phyloP scores from a whole-genome alignment of 2,329 filamentous ascomycete species.

The Neoarthrinium moseri region DNA sequence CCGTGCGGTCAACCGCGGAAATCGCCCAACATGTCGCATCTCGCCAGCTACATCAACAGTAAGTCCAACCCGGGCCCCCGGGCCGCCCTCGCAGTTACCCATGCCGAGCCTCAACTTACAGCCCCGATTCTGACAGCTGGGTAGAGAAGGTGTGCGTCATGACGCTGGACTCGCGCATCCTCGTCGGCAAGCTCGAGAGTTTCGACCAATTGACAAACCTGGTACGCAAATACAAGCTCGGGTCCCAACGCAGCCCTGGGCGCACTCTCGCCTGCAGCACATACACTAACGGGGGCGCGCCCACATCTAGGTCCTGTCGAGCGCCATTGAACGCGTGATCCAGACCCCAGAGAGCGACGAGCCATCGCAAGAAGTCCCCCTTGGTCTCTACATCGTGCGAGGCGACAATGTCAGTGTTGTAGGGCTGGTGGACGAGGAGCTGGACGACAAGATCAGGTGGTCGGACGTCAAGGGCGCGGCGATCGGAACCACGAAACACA shows the following conservation, averaged over 20 bases:
- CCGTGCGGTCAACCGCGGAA: too few relatives aligned
- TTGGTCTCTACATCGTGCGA: constrained; percentile 88
- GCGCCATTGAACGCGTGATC: constrained; percentile 87
- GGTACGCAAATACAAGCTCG: too few relatives aligned
- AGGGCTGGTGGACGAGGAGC: constrained; percentile 82
- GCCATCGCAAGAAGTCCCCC: constrained; percentile 73
- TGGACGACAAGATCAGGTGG: constrained; percentile 94
- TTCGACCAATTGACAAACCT: constrained; percentile 93
- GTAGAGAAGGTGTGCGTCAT: constrained; percentile 89
- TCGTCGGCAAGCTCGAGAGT: constrained; percentile 78
- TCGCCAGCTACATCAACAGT: constrained; percentile 30
- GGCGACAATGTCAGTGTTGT: constrained; percentile 93
- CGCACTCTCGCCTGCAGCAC: too few relatives aligned
- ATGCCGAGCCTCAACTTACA: constrained; percentile 15
- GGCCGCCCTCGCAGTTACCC: not conserved
- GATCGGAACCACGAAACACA: constrained; percentile 82
- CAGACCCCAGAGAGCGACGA: constrained; percentile 81
- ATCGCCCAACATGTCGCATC: constrained; percentile 28
- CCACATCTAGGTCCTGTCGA: constrained; percentile 76
- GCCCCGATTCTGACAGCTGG: constrained; percentile 27
- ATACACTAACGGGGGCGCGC: too few relatives aligned
- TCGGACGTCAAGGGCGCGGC: constrained; percentile 80
- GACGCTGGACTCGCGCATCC: constrained; percentile 86
- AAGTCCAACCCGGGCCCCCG: constrained; percentile 13
- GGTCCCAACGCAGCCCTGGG: too few relatives aligned